Base-by-base conservation (phyloP, 805 yeast genomes). In the Candida coquimbonensis region DNA sequence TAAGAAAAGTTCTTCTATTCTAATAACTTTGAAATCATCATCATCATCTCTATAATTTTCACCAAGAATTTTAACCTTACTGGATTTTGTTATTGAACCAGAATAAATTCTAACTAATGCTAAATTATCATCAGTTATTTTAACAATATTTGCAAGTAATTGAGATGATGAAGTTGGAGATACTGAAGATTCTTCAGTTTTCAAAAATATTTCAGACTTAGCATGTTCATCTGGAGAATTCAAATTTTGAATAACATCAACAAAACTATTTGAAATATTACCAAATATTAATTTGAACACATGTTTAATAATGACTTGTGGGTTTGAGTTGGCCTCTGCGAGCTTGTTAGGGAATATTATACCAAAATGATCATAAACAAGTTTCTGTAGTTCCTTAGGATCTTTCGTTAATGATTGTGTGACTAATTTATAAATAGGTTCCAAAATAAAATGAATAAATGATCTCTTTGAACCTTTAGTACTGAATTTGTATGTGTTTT, bases 381-480 rank as follows among this genome's bases (percentile, higher is more conserved):
- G 60, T 3, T 48, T 46, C 9, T 72, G 58, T 16, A 87, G 58
- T 0, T 66, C 65, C 5, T 64, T 60, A 3, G 75, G 64, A 16
- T 75, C 74, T 33, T 74, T 69, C 0, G 87, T 71, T 11, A 91
- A 57, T 0, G 85, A 70, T 42, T 77, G 72, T 0, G 87, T 71
- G 34, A 81, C 65, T 9, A 90, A 59, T 59, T 91, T 90, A 66
- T 89, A 91, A 12, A 91, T 56, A 3, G 98, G 99, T 25, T 78
- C 79, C 9, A 89, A 64, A 8, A 93, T 72, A 53, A 88, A 91
- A 85, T 1, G 87, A 60, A 44, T 78, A 57, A 36, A 55, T 33
- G 47, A 41, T 36, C 66, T 47, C 49, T 49, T 59, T 13, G 50
- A 40, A 0, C 62, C 57, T 27, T 59, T 40, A 38, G 45, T 44